These are phyloP conservation scores for Penicillium pulvis DNA, from an alignment of 495 filamentous ascomycete genomes.

Conservation along the genomic window DNA sequence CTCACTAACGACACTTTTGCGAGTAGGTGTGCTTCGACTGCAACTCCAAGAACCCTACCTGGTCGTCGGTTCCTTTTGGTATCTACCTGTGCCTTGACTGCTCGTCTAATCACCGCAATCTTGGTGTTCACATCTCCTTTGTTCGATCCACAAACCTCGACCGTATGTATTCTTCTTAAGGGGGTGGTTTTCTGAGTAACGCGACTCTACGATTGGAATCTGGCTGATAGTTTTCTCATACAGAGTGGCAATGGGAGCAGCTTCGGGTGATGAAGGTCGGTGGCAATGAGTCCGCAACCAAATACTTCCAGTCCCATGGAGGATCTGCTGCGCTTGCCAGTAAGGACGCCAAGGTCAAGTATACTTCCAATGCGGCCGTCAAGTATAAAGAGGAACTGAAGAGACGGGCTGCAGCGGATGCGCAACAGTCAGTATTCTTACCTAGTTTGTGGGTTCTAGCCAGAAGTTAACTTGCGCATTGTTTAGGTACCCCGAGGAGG, in stretches of 20 bases:
- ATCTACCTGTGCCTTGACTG: conserved; percentile 99
- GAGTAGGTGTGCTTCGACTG: conserved; percentile 94
- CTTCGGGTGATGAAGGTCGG: conserved; percentile 98
- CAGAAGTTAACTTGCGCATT: conserved; percentile 13
- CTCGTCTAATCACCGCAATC: conserved; percentile 86
- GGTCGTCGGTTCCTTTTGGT: conserved; percentile 95
- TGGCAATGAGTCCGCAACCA: conserved; percentile 96
- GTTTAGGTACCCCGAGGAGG: conserved; percentile 78
- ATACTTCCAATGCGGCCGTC: conserved; percentile 82
- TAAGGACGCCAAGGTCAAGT: conserved; percentile 96
- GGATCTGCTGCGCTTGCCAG: conserved; percentile 90
- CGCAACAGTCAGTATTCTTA: conserved; percentile 63
- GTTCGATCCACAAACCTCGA: conserved; percentile 97
- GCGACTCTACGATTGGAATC: background rate
- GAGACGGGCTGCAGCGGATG: conserved; percentile 76
- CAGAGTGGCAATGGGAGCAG: conserved; percentile 99
- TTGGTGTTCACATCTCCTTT: conserved; percentile 96
- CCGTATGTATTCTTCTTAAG: conserved; percentile 61
- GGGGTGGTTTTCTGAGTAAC: too few relatives aligned
- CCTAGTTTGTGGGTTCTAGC: conserved; percentile 5
- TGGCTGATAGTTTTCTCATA: conserved; percentile 21
- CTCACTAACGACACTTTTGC: conserved; percentile 23
- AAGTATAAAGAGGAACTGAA: conserved; percentile 98
- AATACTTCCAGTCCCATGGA: conserved; percentile 95
- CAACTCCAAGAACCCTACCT: conserved; percentile 93